These are phyloP conservation scores for Pinus albicaulis DNA, from an alignment of 75 land plant genomes.

Conservation along the genomic window DNA sequence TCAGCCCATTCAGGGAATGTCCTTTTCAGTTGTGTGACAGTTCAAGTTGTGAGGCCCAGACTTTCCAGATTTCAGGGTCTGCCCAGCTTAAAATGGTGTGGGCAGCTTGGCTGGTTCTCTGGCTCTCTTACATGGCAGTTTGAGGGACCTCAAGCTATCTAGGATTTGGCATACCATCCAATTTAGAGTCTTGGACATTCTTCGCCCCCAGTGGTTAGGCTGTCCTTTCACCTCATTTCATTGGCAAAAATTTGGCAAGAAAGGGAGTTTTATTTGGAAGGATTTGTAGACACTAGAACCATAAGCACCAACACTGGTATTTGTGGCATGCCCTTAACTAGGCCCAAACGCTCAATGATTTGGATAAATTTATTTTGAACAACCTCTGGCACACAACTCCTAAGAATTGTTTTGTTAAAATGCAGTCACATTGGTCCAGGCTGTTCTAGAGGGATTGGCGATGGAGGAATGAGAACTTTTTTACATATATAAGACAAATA, in stretches of 20 bases:
- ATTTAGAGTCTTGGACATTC: background rate
- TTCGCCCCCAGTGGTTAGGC: background rate
- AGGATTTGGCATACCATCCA: background rate
- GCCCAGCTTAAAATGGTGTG: background rate
- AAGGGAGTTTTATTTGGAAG: background rate
- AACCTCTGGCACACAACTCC: background rate
- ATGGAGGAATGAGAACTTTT: too few species aligned
- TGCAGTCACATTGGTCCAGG: background rate
- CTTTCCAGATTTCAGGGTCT: constrained; percentile 9
- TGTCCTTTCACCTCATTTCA: background rate
- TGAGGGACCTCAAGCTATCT: background rate
- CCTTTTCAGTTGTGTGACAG: background rate
- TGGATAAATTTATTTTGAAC: background rate
- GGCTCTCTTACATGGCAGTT: background rate
- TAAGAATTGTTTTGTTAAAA: background rate
- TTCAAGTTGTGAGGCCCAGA: background rate
- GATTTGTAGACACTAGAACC: too few species aligned
- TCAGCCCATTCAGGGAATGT: background rate
- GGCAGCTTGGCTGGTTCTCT: background rate
- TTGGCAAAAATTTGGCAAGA: background rate
- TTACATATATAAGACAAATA: too few species aligned
- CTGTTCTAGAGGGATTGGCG: too few species aligned
- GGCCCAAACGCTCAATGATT: background rate
- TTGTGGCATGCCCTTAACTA: background rate
- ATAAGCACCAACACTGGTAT: background rate